Conservation (phyloP, 805 yeast species). For the Starmerella floricola region DNA sequence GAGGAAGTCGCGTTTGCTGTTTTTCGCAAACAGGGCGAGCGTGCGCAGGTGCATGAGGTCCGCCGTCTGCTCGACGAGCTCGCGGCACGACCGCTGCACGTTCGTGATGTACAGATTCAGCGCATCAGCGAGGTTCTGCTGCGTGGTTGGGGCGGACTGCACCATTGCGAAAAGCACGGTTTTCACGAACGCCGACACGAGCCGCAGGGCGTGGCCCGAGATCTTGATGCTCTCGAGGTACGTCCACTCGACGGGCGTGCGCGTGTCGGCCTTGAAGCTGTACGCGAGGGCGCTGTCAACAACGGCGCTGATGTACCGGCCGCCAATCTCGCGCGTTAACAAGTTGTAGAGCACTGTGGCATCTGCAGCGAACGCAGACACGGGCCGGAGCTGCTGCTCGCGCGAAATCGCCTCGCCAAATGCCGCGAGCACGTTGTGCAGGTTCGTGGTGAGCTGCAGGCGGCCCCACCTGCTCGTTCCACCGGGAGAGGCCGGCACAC, state of each 20-base stretch:
- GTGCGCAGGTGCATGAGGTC: conserved; percentile 43
- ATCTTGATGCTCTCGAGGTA: conserved; percentile 40
- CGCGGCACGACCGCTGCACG: conserved; percentile 52
- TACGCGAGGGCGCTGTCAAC: conserved; percentile 48
- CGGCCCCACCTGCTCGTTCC: conserved; percentile 1
- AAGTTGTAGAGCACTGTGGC: conserved; percentile 57
- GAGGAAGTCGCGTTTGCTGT: conserved; percentile 59
- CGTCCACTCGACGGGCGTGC: conserved; percentile 33
- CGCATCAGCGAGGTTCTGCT: conserved; percentile 46
- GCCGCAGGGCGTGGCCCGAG: conserved; percentile 47
- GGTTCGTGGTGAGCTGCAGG: background rate
- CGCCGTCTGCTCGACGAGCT: conserved; percentile 48
- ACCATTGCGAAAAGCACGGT: conserved; percentile 67
- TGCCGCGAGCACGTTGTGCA: conserved; percentile 55
- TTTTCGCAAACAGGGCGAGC: conserved; percentile 43
- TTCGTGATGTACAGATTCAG: conserved; percentile 41
- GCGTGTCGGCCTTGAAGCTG: conserved; percentile 26
- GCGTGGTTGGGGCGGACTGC: conserved; percentile 38
- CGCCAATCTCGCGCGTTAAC: conserved; percentile 56
- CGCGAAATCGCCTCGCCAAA: conserved; percentile 67
- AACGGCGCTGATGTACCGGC: conserved; percentile 60
- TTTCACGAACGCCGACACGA: conserved; percentile 61
- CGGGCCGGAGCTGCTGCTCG: conserved; percentile 44
- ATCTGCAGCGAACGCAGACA: conserved; percentile 41
- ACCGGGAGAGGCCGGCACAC: background rate